Conservation (phyloP, 2,329 filamentous ascomycete genomes). For the Trichothecium roseum region DNA sequence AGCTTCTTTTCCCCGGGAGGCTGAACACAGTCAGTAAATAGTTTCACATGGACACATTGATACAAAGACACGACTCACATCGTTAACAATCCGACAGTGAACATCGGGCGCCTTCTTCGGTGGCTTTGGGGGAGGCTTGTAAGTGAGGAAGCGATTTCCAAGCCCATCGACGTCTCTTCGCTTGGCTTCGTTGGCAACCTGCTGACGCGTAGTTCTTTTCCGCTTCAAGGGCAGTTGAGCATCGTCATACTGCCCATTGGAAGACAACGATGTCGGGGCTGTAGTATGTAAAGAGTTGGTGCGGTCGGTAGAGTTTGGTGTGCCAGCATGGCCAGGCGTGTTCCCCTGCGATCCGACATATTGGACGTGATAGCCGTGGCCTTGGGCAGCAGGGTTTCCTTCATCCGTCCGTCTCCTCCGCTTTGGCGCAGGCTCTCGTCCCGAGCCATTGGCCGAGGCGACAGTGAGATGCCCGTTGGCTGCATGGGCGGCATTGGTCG, state of each 20-base stretch:
- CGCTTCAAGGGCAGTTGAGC: constrained; percentile 72
- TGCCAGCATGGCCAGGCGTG: constrained; percentile 49
- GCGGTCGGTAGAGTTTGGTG: constrained; percentile 72
- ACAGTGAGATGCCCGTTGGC: constrained; percentile 12
- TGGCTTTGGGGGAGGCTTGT: constrained; percentile 78
- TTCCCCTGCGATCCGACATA: constrained; percentile 58
- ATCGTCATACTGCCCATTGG: constrained; percentile 53
- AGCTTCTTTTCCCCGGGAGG: constrained; percentile 41
- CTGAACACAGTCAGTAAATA: constrained; percentile 7
- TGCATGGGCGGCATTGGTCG: constrained; percentile 10
- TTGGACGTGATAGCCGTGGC: constrained; percentile 63
- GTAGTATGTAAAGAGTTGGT: constrained; percentile 78
- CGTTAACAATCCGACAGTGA: constrained; percentile 47
- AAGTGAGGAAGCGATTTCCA: constrained; percentile 64
- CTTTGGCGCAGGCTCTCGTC: constrained; percentile 50
- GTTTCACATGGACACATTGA: constrained; percentile 2
- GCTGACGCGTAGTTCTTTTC: constrained; percentile 75
- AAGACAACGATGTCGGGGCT: constrained; percentile 70
- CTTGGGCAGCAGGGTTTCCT: constrained; percentile 25
- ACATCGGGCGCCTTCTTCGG: constrained; percentile 84
- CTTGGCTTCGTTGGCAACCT: constrained; percentile 73
- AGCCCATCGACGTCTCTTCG: constrained; percentile 61
- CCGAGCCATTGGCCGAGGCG: no score
- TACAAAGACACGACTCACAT: constrained; percentile 38
- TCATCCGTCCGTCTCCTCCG: constrained; percentile 59